A percentile compares a stretch with the other conserved stretches of the same genome.
These are phyloP conservation scores for Gyromitra esculenta DNA, from an alignment of 2,329 filamentous ascomycete genomes.

Conservation along the genomic window DNA sequence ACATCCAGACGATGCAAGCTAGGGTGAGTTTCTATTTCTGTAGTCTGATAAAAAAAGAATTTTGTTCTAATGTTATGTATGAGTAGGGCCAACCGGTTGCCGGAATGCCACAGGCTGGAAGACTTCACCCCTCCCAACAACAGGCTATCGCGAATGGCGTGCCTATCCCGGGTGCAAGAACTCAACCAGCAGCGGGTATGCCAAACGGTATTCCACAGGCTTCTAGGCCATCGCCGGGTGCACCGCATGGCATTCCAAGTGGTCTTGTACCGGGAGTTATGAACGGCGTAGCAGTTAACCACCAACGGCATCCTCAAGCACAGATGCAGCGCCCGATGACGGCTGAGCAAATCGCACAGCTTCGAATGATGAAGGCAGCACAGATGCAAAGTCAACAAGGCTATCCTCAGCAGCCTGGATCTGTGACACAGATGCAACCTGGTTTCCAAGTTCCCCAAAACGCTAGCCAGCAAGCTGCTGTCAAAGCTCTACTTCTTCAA, in stretches of 20 bases:
- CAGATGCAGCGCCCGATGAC: slow-evolving; percentile 39
- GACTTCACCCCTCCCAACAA: slow-evolving; percentile 47
- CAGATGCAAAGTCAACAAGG: slow-evolving; percentile 39
- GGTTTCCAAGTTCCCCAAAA: slow-evolving; percentile 16
- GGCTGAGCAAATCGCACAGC: slow-evolving; percentile 33
- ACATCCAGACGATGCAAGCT: slow-evolving; percentile 71
- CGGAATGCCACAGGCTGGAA: slow-evolving; percentile 37
- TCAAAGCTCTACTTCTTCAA: slow-evolving; percentile 38
- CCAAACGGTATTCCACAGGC: slow-evolving; percentile 46
- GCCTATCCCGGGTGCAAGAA: slow-evolving; percentile 32
- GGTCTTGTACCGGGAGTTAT: slow-evolving; percentile 57
- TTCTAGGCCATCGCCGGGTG: slow-evolving; percentile 59
- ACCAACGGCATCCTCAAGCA: slow-evolving; percentile 61
- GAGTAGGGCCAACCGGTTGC: slow-evolving; percentile 39
- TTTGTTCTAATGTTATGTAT: slow-evolving; percentile 15
- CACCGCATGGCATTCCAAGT: slow-evolving; percentile 61
- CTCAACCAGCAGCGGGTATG: slow-evolving; percentile 38
- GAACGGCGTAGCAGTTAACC: slow-evolving; percentile 59
- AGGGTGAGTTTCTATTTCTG: slow-evolving; percentile 39
- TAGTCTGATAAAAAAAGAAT: not conserved
- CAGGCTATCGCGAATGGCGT: slow-evolving; percentile 51
- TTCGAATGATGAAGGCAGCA: slow-evolving; percentile 55
- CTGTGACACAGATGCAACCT: slow-evolving; percentile 31
- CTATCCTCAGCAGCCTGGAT: slow-evolving; percentile 29
- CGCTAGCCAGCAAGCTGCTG: slow-evolving; percentile 13